A percentile compares a stretch with the other conserved stretches of the same genome.
phyloP scores from a whole-genome alignment of 345 rosid species.

The Syzygium aromaticum region DNA sequence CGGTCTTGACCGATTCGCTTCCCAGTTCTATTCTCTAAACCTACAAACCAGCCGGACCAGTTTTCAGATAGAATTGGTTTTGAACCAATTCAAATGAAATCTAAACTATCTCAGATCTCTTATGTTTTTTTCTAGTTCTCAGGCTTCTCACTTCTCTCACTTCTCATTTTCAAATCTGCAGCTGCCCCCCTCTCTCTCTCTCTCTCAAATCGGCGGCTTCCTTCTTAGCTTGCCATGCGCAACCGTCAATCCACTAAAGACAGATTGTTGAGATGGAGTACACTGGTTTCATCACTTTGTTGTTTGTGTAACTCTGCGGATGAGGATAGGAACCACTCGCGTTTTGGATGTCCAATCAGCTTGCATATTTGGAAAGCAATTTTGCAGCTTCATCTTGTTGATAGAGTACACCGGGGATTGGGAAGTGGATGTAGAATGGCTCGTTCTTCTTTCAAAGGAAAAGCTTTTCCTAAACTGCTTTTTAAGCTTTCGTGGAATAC shows the following conservation, averaged over 20 bases:
- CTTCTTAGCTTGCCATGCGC: no score
- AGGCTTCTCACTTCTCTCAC: no score
- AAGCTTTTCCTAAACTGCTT: background rate
- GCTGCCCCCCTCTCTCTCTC: no score
- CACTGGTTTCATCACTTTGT: background rate
- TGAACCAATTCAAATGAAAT: background rate
- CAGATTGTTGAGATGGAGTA: background rate
- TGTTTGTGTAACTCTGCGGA: no score
- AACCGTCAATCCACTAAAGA: no score
- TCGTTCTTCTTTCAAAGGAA: background rate
- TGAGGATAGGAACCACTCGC: background rate
- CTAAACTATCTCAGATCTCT: no score
- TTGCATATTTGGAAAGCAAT: background rate
- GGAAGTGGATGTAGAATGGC: background rate
- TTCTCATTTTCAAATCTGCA: no score
- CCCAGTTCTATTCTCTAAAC: background rate
- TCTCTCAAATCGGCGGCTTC: no score
- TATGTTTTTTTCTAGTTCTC: no score
- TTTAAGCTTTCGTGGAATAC: background rate
- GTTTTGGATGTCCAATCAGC: background rate
- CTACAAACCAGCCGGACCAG: accelerated
- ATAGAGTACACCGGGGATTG: background rate
- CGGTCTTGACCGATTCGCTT: no score
- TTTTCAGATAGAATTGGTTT: background rate
- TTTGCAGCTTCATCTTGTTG: background rate